These are phyloP conservation scores for Phaeotremella skinneri DNA, from an alignment of 768 basidiomycete species.

Conservation along the genomic window DNA sequence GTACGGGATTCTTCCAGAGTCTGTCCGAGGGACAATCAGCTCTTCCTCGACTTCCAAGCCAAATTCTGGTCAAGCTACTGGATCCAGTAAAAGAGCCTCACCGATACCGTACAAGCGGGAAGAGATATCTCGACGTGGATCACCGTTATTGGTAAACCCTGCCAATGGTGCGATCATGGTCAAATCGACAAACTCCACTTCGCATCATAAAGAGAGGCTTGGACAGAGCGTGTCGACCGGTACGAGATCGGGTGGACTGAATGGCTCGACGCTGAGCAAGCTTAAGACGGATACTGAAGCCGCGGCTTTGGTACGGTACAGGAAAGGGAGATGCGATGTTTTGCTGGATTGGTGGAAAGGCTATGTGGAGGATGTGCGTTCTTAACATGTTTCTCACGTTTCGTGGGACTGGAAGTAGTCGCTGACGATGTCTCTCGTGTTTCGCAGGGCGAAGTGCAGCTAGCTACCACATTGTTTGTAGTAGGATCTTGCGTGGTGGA, in stretches of 20 bases:
- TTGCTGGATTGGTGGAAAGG: slow-evolving; percentile 34
- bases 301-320: slow-evolving; percentile 22
- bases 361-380: slow-evolving; percentile 43
- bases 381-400: too few relatives aligned
- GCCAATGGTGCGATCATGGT: neutral
- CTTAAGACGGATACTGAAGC: slow-evolving; percentile 1
- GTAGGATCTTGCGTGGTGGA: slow-evolving; percentile 21
- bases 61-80: neutral
- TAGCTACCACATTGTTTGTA: slow-evolving; percentile 28
- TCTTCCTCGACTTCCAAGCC: neutral
- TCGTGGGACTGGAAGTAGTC: neutral
- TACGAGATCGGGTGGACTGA: neutral
- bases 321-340: slow-evolving; percentile 21
- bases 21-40: neutral
- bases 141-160: neutral
- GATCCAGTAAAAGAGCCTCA: neutral
- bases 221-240: too few relatives aligned
- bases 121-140: neutral
- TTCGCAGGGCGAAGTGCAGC: slow-evolving; percentile 40
- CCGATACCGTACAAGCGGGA: neutral
- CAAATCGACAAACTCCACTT: neutral
- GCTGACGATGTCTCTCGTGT: neutral
- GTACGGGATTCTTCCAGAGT: slow-evolving; percentile 8
- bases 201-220: neutral
- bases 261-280: neutral